phyloP scores from a whole-genome alignment of 2,329 filamentous ascomycete genomes.

The Aspergillus fischeri region DNA sequence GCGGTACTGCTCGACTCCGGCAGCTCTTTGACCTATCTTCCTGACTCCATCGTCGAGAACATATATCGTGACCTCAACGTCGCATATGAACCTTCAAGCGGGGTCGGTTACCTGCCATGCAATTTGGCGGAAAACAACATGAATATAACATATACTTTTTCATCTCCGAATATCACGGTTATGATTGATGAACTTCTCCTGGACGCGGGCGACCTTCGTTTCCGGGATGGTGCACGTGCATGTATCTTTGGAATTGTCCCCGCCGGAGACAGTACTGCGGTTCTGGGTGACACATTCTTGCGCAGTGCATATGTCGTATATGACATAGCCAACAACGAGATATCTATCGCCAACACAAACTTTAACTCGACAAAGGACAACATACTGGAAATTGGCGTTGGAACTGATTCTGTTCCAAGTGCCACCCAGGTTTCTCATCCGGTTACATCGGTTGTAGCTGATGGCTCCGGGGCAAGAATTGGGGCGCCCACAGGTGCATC shows the following conservation, averaged over 20 bases:
- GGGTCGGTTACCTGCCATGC: constrained; percentile 53
- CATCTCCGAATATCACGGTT: constrained; percentile 52
- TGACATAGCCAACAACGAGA: constrained; percentile 57
- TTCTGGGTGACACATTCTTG: constrained; percentile 61
- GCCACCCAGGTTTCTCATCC: constrained; percentile 51
- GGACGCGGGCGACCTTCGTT: constrained; percentile 40
- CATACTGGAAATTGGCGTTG: constrained; percentile 52
- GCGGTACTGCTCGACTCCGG: constrained; percentile 39
- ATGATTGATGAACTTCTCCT: constrained; percentile 55
- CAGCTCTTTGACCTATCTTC: constrained; percentile 38
- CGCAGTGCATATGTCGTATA: constrained; percentile 62
- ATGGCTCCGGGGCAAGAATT: constrained; percentile 43
- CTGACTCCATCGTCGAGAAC: constrained; percentile 28
- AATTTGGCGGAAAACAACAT: constrained; percentile 44
- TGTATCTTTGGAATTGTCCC: constrained; percentile 51
- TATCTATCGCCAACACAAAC: constrained; percentile 57
- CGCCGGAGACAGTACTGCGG: constrained; percentile 42
- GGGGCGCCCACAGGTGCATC: constrained; percentile 21
- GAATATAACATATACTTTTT: constrained; percentile 57
- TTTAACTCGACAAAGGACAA: constrained; percentile 52
- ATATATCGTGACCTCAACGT: constrained; percentile 60
- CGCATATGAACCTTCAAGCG: constrained; percentile 53
- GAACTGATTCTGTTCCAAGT: constrained; percentile 47
- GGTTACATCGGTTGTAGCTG: constrained; percentile 44
- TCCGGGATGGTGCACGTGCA: constrained; percentile 31